Base-by-base conservation (phyloP, 495 filamentous ascomycete species). In the Neurospora sp. region DNA sequence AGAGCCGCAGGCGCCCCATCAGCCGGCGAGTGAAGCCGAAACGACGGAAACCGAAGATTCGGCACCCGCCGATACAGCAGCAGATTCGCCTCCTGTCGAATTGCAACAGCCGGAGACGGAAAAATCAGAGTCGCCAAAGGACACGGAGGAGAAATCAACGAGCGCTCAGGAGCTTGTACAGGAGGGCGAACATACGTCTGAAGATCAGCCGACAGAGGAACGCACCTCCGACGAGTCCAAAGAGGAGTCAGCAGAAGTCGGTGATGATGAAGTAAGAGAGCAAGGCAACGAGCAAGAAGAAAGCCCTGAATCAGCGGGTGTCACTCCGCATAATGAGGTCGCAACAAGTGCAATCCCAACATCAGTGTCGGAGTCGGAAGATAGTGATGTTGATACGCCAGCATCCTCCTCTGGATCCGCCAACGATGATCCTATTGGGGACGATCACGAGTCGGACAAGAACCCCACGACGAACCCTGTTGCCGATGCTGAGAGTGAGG, bases 21-120 rank as follows among this genome's bases (percentile, higher is more conserved):
- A 18, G 70, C 73, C n/a, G 79, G 75, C 71, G 78, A 78, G 16
- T 37, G 54, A 66, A 16, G 27, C 54, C 23, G 54, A 66, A 35
- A 66, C 27, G 54, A 66, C 54, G 14, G 14, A 16, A 66, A 16
- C 14, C 31, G 27, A 66, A 66, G 54, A 31, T 66, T 66, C 27
- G 54, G 14, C 54, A 9, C 27, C 54, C 54, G 23, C 31, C 54
- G 14, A 35, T 37, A 66, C 31, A 66, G 27, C 54, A 37, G 23
- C 54, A 66, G 27, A 12, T 35, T 18, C 3, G 27, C 54, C 54
- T 35, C 31, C 54, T 18, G 27, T 35, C 23, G 54, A 37, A 35
- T 35, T 18, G 54, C 54, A 35, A 66, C 23, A 66, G 1, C 54
- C 14, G 54, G 54, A 66, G 54, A 16, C 27, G 27, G 6, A 31